A percentile compares a stretch with the other conserved stretches of the same genome.
Evolutionary conservation across 208 protist genomes (phyloP).

Genomic region (Herpetomonas samuelpessoai): DNA sequence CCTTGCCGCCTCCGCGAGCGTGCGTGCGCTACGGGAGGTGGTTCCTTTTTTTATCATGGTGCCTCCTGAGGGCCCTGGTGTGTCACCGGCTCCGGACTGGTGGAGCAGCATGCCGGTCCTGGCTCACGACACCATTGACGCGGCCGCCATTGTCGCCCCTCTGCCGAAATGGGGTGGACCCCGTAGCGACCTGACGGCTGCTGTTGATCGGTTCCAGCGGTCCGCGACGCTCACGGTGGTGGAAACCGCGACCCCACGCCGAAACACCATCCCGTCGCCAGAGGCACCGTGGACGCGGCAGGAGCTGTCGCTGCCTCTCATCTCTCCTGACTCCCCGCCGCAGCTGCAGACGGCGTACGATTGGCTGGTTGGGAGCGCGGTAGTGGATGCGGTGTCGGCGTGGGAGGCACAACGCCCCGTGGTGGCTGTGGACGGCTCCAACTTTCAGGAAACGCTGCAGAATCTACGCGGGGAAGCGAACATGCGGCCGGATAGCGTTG

Average conservation of each 20-base stretch:
- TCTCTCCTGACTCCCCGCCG: neutral
- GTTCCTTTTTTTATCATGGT: slow-evolving; percentile 9
- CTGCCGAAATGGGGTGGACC: neutral
- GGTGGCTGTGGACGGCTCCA: neutral
- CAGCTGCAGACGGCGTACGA: slow-evolving; percentile 4
- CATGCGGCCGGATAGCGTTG: neutral
- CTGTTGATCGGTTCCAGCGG: neutral
- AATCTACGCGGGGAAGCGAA: neutral
- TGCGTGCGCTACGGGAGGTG: slow-evolving; percentile 5
- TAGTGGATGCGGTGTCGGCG: slow-evolving; percentile 2
- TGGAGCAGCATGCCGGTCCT: neutral
- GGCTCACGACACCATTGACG: neutral
- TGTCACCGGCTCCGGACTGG: slow-evolving; percentile 2
- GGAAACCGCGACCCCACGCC: neutral
- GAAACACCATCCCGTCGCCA: neutral
- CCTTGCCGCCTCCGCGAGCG: neutral
- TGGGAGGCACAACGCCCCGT: neutral
- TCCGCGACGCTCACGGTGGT: neutral
- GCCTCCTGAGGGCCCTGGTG: neutral
- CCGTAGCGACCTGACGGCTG: neutral
- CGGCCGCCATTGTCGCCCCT: neutral
- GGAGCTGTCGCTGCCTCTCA: neutral
- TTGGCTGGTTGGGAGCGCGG: neutral
- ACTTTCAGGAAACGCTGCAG: slow-evolving; percentile 9
- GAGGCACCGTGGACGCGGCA: neutral